Base-by-base conservation (phyloP, 164 flowering plant species). In the Piper longum region DNA sequence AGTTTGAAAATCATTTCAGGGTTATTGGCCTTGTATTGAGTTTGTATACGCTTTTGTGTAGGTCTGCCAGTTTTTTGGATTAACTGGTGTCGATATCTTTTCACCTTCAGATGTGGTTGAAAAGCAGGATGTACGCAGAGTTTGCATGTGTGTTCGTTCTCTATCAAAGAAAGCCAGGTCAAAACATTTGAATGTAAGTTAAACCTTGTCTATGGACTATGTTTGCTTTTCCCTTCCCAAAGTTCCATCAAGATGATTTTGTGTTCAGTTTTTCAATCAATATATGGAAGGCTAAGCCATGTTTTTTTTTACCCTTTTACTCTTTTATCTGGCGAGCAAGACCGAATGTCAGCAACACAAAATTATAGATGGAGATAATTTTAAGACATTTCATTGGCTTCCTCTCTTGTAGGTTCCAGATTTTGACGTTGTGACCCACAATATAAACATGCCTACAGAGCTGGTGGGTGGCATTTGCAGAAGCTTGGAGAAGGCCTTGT, bases 21-120 rank as follows among this genome's bases (percentile, higher is more conserved):
- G 17, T 9, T 16, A 6, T 43, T 61, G 5, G 54, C 61, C 54
- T 13, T 48, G 3, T 54, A 4, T 59, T 36, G 41, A 17, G 62
- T 39, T 48, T 26, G 57, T 36, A 41, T 36, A 61, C 18, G 43
- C 56, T n/a, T 56, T 4, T 52, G 58, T 57, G 66, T 64, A 86
- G 91, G 57, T 84, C 16, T 83, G 91, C 82, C 79, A 81, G 74
- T 70, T 79, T 41, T 36, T 86, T 76, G 88, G 88, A 40, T 67
- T 86, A 75, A 74, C 70, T 56, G 76, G 86, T 56, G 73, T 83
- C 40, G 91, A 86, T 70, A 84, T 86, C 60, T 86, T 86, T 68
- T 76, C 86, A 16, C 85, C 91, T 56, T 83, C 91, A 16, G 91
- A 86, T 69, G 86, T 86, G 68, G 91, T 86, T 45, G 86, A 86